These are phyloP conservation scores for Spizellomyces sp. DNA, from an alignment of 192 early-diverging fungal genomes.

Conservation along the genomic window DNA sequence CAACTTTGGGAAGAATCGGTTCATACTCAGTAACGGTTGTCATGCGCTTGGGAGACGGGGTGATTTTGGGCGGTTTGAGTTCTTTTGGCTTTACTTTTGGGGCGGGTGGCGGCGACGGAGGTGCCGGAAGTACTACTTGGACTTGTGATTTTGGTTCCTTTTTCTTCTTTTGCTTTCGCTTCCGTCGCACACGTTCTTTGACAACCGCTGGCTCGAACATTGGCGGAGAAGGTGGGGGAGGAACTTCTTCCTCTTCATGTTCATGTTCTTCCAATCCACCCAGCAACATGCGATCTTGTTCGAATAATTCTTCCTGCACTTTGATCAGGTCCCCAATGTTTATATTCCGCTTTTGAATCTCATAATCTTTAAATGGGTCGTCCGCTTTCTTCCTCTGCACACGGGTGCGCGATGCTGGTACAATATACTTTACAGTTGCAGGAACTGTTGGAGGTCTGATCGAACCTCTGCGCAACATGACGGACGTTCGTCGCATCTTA, in stretches of 20 bases:
- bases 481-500: neutral
- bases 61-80: neutral
- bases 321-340: neutral
- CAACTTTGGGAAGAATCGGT: neutral
- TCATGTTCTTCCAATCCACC: slow-evolving; percentile 12
- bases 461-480: neutral
- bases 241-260: slow-evolving; percentile 11
- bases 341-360: neutral
- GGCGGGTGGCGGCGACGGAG: slow-evolving; percentile 5
- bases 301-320: neutral
- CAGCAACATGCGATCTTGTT: slow-evolving; percentile 2
- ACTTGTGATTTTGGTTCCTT: slow-evolving; percentile 7
- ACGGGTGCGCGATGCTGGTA: slow-evolving; percentile 4
- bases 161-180: slow-evolving; percentile 5
- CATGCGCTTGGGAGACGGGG: neutral
- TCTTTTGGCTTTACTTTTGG: neutral
- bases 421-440: slow-evolving; percentile 17
- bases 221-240: slow-evolving; percentile 26
- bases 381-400: slow-evolving; percentile 4
- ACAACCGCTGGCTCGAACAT: slow-evolving; percentile 28
- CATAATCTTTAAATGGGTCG: neutral
- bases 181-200: neutral
- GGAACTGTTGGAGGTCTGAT: neutral
- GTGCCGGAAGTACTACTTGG: neutral
- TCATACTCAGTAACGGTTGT: neutral